phyloP scores from a whole-genome alignment of 345 rosid genomes.

The Zanthoxylum bungeanum region DNA sequence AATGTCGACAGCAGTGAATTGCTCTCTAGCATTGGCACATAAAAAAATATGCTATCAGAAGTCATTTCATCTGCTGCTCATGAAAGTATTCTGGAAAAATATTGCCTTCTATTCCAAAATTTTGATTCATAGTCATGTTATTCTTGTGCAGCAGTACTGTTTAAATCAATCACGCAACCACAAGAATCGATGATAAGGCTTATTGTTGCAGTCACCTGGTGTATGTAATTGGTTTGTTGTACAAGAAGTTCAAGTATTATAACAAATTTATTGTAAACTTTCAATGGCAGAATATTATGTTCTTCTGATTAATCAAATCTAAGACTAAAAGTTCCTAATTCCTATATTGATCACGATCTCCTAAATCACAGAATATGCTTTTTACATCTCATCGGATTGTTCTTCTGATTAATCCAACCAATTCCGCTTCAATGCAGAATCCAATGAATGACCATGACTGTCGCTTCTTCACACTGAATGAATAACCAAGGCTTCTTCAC shows the following conservation, averaged over 20 bases:
- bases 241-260: background rate
- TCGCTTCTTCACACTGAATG: too few species aligned
- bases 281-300: background rate
- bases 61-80: constrained; percentile 5
- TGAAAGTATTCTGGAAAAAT: background rate
- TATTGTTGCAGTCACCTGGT: background rate
- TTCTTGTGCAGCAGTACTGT: background rate
- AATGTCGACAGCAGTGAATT: constrained; percentile 45
- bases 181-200: background rate
- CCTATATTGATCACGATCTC: too few species aligned
- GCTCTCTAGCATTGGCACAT: constrained; percentile 45
- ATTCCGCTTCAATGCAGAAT: background rate
- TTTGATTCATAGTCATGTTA: background rate
- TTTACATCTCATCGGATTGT: background rate
- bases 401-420: too few species aligned
- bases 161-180: constrained; percentile 8
- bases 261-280: background rate
- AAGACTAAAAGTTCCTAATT: too few species aligned
- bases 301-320: too few species aligned
- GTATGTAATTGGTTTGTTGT: constrained; percentile 1
- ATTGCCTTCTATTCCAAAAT: background rate
- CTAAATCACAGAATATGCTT: too few species aligned
- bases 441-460: background rate
- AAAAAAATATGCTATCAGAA: constrained; percentile 5
- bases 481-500: too few species aligned